Base-by-base conservation (phyloP, 257 asterid genomes). In the Sherardia arvensis region DNA sequence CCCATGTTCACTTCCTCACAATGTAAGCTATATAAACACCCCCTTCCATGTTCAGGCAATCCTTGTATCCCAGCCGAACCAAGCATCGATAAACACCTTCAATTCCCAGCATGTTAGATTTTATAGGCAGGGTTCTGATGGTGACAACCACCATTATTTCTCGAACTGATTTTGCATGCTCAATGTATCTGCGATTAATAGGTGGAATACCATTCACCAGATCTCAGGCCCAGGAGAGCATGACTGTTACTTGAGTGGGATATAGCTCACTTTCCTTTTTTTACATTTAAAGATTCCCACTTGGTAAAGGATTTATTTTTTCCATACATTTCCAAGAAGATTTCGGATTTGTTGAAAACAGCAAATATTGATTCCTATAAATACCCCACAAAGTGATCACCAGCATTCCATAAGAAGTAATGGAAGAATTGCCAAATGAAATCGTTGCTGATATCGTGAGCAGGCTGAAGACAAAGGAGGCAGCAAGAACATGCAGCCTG, bases 171-270 rank as follows among this genome's bases (percentile, higher is more conserved):
- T 68, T 82, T 3, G 86, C 76, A 62, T 81, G 81, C 9, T 71
- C 80, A 53, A 85, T 78, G 60, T 83, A 85, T 47, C 59, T 89
- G 0, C 75, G 75, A 54, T 85, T 73, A n/a, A 85, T 83, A n/a
- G 96, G 91, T 2, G 94, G 96, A 58, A 88, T 77, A 6, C 91
- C 94, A 30, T 82, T 49, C 45, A 56, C 75, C 0, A 81, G 83
- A 71, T 85, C 87, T 0, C 79, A 83, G 1, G 84, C 69, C 96
- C 94, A 85, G 4, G 91, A 80, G 18, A 83, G 48, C 89, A 87
- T 85, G 69, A 80, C 48, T 0, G 75, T 72, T 63, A 80, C n/a
- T n/a, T n/a, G n/a, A n/a, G n/a, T n/a, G n/a, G n/a, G n/a, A n/a
- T n/a, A n/a, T n/a, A n/a, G n/a, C n/a, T n/a, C n/a, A n/a, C n/a